Evolutionary conservation across 164 flowering plant species (phyloP).

Genomic region (Brasenia schreberi): DNA sequence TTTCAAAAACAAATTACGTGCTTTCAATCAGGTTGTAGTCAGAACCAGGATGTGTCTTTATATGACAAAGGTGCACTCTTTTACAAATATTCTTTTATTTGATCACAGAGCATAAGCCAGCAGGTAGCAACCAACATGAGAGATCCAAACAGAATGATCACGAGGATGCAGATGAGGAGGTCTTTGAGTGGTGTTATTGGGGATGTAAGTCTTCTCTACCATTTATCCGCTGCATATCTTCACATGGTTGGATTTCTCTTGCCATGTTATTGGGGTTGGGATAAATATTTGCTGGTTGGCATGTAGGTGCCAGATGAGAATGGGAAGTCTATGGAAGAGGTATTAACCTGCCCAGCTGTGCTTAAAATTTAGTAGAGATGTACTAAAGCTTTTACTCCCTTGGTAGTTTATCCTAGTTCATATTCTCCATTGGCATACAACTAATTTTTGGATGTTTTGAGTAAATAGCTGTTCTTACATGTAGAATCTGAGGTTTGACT

Average conservation of each 20-base stretch:
- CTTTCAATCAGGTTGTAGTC: conserved; percentile 80
- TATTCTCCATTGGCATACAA: too few relatives aligned
- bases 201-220: conserved; percentile 27
- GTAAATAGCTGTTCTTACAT: background rate
- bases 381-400: background rate
- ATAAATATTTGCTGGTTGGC: background rate
- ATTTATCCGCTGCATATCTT: too few relatives aligned
- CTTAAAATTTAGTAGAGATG: too few relatives aligned
- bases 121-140: conserved; percentile 89
- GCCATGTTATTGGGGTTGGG: background rate
- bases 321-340: conserved; percentile 13
- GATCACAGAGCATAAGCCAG: conserved; percentile 65
- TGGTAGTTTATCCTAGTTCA: background rate
- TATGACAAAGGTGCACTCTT: background rate
- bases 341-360: background rate
- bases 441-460: too few relatives aligned
- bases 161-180: conserved; percentile 74
- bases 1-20: conserved; percentile 57
- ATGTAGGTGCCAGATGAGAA: conserved; percentile 27
- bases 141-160: conserved; percentile 87
- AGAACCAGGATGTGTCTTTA: background rate
- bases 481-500: background rate
- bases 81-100: conserved; percentile 5
- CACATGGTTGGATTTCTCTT: background rate
- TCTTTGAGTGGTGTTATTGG: conserved; percentile 56